These are phyloP conservation scores for Monosporascus ibericus DNA, from an alignment of 2,329 filamentous ascomycete species.

Conservation along the genomic window DNA sequence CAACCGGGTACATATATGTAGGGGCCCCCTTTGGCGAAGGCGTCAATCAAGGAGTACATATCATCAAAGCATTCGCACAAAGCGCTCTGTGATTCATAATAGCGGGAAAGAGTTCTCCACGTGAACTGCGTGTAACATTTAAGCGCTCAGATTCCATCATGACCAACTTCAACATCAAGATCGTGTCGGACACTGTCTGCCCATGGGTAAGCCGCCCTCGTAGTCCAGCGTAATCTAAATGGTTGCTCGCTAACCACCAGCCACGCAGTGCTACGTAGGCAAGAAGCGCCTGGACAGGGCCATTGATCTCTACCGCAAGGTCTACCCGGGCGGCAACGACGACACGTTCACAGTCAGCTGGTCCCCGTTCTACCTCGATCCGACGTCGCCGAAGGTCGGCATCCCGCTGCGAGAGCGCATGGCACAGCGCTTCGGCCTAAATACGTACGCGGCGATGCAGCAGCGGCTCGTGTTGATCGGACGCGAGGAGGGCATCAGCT, in stretches of 20 bases:
- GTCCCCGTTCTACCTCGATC: slow-evolving; percentile 77
- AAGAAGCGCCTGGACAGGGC: slow-evolving; percentile 68
- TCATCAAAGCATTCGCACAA: too few relatives aligned
- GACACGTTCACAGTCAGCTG: slow-evolving; percentile 71
- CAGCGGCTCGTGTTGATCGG: slow-evolving; percentile 53
- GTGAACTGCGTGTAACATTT: slow-evolving; percentile 5
- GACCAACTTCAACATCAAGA: slow-evolving; percentile 70
- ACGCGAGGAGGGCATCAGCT: slow-evolving; percentile 61
- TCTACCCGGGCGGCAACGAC: slow-evolving; percentile 48
- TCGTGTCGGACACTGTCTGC: slow-evolving; percentile 78
- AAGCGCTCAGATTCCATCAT: slow-evolving; percentile 34
- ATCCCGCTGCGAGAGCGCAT: slow-evolving; percentile 47
- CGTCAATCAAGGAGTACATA: too few relatives aligned
- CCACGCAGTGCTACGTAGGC: slow-evolving; percentile 65
- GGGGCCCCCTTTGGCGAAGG: too few relatives aligned
- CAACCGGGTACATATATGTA: too few relatives aligned
- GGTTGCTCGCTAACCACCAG: slow-evolving; percentile 15
- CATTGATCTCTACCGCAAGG: slow-evolving; percentile 59
- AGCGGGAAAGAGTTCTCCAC: too few relatives aligned
- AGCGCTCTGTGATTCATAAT: too few relatives aligned
- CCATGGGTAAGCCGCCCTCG: slow-evolving; percentile 41
- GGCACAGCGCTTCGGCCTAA: slow-evolving; percentile 58
- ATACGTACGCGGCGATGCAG: slow-evolving; percentile 51
- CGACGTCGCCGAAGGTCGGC: slow-evolving; percentile 44
- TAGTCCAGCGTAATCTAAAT: neutral